Evolutionary conservation across 2,329 filamentous ascomycete species (phyloP), one percentile per base, ranked within the genome.

Genomic region (Colletotrichum horii): DNA sequence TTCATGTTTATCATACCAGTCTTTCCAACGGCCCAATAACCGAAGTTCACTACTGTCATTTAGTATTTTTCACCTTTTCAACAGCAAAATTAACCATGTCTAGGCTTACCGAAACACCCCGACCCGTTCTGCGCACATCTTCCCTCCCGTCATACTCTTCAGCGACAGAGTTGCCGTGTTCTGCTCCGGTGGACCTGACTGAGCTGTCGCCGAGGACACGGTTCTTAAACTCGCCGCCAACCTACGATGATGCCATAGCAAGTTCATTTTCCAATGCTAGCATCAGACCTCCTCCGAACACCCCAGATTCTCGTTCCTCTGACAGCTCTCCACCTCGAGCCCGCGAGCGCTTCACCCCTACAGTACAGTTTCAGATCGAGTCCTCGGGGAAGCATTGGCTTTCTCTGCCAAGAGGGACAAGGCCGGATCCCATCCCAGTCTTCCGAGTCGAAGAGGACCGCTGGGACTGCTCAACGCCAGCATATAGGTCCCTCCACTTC

Each of bases 401-500:
- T 64, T 84, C 86, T n/a, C 78, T 88, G 4, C 89, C 88, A 2
- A 38, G 83, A 0, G 82, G 85, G 0, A 80, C 79, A 6, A 80
- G 85, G 2, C 76, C 75, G 43, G 80, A 83, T 2, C 85, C 87
- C 4, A 88, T 89, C 77, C 83, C 84, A 38, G 77, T 89, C 73
- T 88, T 85, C 80, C 75, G 83, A 24, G 80, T 89, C 12, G 81
- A 85, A 4, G 79, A 84, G 4, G 73, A 48, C 12, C 79, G 80
- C 16, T 80, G 38, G 67, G 22, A 58, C 16, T 12, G 48, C 38
- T 52, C 30, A 1, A 70, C 8, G 6, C 71, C 56, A 32, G 82
- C 82, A 4, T 93, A 91, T 81, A 79, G 87, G 15, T 92, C 90
- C 28, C 82, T 89, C 32, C 88, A 91, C 6, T 84, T 85, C 14